Conservation (phyloP, 2,329 filamentous ascomycete genomes). For the Bisporella sp. region DNA sequence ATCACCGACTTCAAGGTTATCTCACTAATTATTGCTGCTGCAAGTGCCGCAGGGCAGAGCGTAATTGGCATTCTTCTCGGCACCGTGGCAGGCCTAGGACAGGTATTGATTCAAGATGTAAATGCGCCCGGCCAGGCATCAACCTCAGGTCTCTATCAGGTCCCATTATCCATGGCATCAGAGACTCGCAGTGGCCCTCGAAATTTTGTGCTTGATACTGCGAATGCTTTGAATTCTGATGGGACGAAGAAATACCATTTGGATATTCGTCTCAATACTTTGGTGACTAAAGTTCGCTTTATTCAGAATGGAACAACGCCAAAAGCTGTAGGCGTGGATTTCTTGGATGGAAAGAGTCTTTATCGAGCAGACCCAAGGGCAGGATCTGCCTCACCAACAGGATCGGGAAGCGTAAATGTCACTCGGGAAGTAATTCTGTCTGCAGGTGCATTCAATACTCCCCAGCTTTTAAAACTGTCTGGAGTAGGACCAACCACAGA, state of each 20-base stretch:
- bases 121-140: slow-evolving; percentile 2
- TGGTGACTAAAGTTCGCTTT: slow-evolving; percentile 37
- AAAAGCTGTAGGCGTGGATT: slow-evolving; percentile 35
- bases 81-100: background rate
- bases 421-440: slow-evolving; percentile 37
- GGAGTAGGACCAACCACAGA: slow-evolving; percentile 36
- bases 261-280: slow-evolving; percentile 14
- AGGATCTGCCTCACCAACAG: slow-evolving; percentile 18
- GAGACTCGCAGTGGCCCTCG: slow-evolving; percentile 8
- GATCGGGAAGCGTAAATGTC: slow-evolving; percentile 27
- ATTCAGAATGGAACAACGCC: slow-evolving; percentile 19
- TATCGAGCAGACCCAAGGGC: slow-evolving; percentile 36
- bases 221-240: slow-evolving; percentile 14
- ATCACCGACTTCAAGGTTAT: slow-evolving; percentile 11
- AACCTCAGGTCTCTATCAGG: slow-evolving; percentile 14
- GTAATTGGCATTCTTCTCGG: background rate
- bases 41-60: background rate
- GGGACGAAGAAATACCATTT: slow-evolving; percentile 16
- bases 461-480: slow-evolving; percentile 39
- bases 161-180: slow-evolving; percentile 13
- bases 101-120: background rate
- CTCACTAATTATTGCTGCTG: slow-evolving; percentile 10
- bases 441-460: slow-evolving; percentile 38
- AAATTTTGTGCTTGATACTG: slow-evolving; percentile 9
- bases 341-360: slow-evolving; percentile 32